A percentile compares a stretch with the other conserved stretches of the same genome.
Conservation (phyloP, 75 land plant species). For the Chamaecyparis obtusa region DNA sequence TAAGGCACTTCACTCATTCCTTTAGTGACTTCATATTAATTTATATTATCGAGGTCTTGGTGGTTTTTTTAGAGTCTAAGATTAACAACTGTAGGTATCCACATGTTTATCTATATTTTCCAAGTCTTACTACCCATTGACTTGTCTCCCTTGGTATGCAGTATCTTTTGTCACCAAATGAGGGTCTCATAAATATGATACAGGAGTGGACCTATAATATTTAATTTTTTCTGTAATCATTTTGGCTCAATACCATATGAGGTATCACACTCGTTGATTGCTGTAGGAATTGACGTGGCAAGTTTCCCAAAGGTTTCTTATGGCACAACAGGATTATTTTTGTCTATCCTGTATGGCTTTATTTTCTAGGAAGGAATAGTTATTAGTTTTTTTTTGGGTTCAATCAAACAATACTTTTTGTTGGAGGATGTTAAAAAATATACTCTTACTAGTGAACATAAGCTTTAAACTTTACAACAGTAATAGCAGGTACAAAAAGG, state of each 20-base stretch:
- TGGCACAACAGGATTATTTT: background rate
- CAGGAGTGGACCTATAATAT: background rate
- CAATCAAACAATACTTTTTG: background rate
- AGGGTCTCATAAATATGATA: background rate
- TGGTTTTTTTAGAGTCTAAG: background rate
- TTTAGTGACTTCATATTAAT: background rate
- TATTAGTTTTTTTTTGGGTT: background rate
- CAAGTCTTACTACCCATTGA: background rate
- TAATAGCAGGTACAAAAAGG: too few species aligned
- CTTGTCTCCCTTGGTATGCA: background rate
- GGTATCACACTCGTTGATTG: background rate
- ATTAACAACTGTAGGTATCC: background rate
- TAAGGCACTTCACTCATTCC: background rate
- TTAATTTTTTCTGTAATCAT: background rate
- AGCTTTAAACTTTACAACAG: background rate
- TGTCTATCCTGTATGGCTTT: background rate
- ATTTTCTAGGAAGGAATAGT: background rate
- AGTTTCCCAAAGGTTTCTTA: background rate
- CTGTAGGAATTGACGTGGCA: background rate
- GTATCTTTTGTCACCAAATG: background rate
- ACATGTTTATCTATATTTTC: background rate
- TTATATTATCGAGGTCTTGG: background rate
- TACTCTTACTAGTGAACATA: background rate
- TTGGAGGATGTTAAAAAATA: background rate
- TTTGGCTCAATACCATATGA: background rate